Conservation (phyloP, 176 grass and related monocot species). For the Triticum turgidum region DNA sequence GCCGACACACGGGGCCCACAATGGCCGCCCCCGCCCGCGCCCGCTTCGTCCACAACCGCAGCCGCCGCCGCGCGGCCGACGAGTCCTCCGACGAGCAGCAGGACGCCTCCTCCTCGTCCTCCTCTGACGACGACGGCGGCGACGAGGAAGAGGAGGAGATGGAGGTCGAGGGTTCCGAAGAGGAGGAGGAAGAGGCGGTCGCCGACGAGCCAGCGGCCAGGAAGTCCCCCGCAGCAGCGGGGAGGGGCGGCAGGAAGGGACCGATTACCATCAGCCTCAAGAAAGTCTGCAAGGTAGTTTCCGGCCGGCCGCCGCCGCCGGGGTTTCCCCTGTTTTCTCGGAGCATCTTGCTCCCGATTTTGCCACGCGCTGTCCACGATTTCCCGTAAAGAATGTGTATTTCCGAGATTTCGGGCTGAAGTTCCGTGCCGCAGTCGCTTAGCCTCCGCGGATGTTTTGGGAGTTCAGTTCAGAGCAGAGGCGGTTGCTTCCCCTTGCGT, state of each 20-base stretch:
- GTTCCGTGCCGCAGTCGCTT: background rate
- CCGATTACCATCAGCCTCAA: constrained; percentile 85
- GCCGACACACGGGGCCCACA: constrained; percentile 28
- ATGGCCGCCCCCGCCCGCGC: constrained; percentile 28
- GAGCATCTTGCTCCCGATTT: background rate
- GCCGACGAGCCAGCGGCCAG: constrained; percentile 6
- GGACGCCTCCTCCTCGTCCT: constrained; percentile 33
- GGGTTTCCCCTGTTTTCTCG: background rate
- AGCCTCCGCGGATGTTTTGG: background rate
- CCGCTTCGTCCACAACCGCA: constrained; percentile 41
- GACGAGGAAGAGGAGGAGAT: constrained; percentile 19
- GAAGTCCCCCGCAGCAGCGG: background rate
- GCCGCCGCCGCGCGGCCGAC: constrained; percentile 8
- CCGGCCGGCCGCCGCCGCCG: background rate
- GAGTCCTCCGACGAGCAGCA: constrained; percentile 27
- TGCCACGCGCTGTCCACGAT: background rate
- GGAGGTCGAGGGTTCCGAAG: constrained; percentile 25
- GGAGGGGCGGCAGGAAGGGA: constrained; percentile 45
- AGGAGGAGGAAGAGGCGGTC: background rate
- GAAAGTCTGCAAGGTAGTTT: constrained; percentile 76
- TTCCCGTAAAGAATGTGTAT: background rate
- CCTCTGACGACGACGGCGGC: constrained; percentile 52
- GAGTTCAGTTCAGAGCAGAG: background rate
- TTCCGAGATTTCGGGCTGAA: background rate
- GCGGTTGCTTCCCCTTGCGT: background rate